These are phyloP conservation scores for Leccinum barrowsii DNA, from an alignment of 768 basidiomycete species.

Conservation along the genomic window DNA sequence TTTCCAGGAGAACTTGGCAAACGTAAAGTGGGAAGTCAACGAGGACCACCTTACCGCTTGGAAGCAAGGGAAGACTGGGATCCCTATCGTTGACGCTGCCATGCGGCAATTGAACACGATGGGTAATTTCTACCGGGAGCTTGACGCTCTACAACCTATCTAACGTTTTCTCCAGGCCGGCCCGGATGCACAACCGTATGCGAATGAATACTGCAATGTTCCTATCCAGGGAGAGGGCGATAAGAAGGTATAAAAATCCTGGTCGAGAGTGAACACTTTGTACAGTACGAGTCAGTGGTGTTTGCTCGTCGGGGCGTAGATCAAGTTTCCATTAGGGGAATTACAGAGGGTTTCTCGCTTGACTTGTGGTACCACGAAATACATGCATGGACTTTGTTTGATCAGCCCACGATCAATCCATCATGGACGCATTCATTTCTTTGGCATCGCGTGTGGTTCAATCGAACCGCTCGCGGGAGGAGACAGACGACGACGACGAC, in stretches of 20 bases:
- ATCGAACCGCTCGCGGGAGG: slow-evolving; percentile 40
- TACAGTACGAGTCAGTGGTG: no score
- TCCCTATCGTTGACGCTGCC: slow-evolving; percentile 85
- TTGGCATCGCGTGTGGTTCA: slow-evolving; percentile 58
- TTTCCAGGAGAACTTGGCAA: slow-evolving; percentile 74
- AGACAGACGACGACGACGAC: slow-evolving; percentile 51
- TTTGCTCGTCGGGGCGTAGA: neutral
- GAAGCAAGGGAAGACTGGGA: slow-evolving; percentile 81
- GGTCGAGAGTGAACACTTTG: slow-evolving; percentile 41
- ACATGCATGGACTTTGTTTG: no score
- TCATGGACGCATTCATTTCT: slow-evolving; percentile 43
- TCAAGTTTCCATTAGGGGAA: slow-evolving; percentile 14
- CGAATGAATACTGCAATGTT: slow-evolving; percentile 85
- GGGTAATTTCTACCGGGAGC: slow-evolving; percentile 34
- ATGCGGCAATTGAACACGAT: slow-evolving; percentile 70
- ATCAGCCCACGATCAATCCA: neutral
- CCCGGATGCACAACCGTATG: slow-evolving; percentile 78
- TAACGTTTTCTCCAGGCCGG: slow-evolving; percentile 28
- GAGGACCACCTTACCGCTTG: slow-evolving; percentile 54
- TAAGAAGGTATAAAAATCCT: slow-evolving; percentile 76
- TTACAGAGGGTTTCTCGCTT: neutral
- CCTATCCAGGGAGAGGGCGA: slow-evolving; percentile 65
- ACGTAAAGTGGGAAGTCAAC: slow-evolving; percentile 68
- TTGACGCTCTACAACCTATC: neutral
- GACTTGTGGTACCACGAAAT: neutral